These are phyloP conservation scores for Syncephalis fuscata DNA, from an alignment of 371 early-diverging fungal species.

Conservation along the genomic window DNA sequence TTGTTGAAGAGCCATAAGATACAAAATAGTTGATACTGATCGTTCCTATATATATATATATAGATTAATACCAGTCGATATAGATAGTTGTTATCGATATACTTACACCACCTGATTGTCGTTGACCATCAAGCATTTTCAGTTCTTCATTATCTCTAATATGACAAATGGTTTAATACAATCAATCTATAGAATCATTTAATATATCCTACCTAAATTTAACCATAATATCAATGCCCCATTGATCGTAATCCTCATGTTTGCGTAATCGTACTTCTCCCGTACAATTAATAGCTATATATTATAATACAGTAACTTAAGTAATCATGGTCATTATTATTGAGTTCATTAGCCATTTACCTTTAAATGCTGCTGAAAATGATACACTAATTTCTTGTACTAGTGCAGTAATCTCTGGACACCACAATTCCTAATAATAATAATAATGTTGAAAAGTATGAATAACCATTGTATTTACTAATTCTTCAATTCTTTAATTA, in stretches of 20 bases:
- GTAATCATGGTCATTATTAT: not conserved
- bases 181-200: constrained; percentile 5
- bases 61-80: not conserved
- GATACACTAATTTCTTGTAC: constrained; percentile 40
- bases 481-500: no score
- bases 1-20: constrained; percentile 87
- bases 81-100: not conserved
- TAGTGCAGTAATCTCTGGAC: constrained; percentile 31
- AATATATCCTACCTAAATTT: constrained; percentile 43
- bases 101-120: constrained; percentile 93
- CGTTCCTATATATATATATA: constrained; percentile 34
- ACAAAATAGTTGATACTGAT: constrained; percentile 93
- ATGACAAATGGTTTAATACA: not conserved
- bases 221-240: constrained; percentile 93
- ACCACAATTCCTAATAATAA: constrained; percentile 55
- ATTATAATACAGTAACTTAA: constrained; percentile 2
- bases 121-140: constrained; percentile 71
- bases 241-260: constrained; percentile 72
- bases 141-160: constrained; percentile 65
- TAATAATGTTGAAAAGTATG: no score
- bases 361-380: constrained; percentile 60
- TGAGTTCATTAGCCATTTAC: constrained; percentile 9
- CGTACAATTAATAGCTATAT: constrained; percentile 61
- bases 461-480: no score
- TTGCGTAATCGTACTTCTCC: constrained; percentile 65